Conservation (phyloP, 2,329 filamentous ascomycete species). For the Hawksworthiomyces lignivorus region DNA sequence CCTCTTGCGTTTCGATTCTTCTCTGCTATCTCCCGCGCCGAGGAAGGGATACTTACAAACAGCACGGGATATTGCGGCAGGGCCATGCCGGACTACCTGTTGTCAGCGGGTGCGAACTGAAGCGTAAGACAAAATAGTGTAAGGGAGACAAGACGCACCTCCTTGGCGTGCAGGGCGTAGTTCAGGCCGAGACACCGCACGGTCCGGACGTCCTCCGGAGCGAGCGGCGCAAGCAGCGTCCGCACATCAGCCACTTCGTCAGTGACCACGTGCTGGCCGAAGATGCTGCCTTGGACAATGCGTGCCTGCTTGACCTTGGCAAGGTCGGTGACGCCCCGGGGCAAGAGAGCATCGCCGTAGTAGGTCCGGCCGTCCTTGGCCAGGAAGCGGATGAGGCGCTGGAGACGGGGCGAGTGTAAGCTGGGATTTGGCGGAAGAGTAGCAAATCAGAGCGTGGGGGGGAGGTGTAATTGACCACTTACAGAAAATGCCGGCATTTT, state of each 20-base stretch:
- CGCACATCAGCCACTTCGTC: slow-evolving; percentile 50
- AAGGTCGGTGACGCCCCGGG: slow-evolving; percentile 51
- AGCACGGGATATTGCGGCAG: slow-evolving; percentile 64
- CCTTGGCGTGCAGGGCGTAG: slow-evolving; percentile 63
- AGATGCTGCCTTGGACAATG: slow-evolving; percentile 59
- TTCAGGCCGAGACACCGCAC: slow-evolving; percentile 65
- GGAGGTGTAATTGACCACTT: background rate
- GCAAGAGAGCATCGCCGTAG: slow-evolving; percentile 68
- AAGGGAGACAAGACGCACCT: slow-evolving; percentile 32
- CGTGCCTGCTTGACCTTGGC: slow-evolving; percentile 52
- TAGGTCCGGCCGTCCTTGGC: slow-evolving; percentile 61
- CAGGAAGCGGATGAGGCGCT: slow-evolving; percentile 68
- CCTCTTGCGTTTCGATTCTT: too few species aligned
- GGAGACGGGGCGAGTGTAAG: background rate
- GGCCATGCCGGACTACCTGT: slow-evolving; percentile 49
- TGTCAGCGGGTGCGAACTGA: background rate
- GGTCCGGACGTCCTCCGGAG: slow-evolving; percentile 54
- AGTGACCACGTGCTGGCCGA: slow-evolving; percentile 56
- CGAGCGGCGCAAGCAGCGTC: slow-evolving; percentile 55
- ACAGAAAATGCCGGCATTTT: too few species aligned
- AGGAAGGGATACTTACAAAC: slow-evolving; percentile 41
- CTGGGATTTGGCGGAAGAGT: background rate
- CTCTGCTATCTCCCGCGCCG: too few species aligned
- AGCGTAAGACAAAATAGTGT: background rate
- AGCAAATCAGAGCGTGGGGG: background rate